phyloP scores from a whole-genome alignment of 495 filamentous ascomycete species.

The Pyronema domesticum region DNA sequence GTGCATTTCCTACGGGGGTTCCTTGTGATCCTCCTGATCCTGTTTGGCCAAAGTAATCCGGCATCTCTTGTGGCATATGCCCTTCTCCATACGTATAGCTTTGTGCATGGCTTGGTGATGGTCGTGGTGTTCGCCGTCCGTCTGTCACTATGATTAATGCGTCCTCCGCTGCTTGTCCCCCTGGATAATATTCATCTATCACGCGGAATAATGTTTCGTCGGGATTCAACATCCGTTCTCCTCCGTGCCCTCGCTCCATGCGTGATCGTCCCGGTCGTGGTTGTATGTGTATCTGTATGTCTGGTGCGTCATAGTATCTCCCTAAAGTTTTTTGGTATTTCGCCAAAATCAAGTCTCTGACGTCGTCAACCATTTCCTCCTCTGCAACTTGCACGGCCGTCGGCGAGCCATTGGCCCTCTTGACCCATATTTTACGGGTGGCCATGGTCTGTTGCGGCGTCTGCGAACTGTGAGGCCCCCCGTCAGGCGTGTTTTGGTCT shows the following conservation, averaged over 20 bases:
- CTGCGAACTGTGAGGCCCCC: slow-evolving; percentile 12
- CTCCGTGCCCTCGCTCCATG: slow-evolving; percentile 9
- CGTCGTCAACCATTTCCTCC: slow-evolving; percentile 86
- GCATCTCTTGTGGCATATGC: background rate
- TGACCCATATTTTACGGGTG: slow-evolving; percentile 85
- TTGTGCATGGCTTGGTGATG: slow-evolving; percentile 40
- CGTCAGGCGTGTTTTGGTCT: background rate
- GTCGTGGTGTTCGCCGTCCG: slow-evolving; percentile 58
- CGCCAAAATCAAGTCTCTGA: slow-evolving; percentile 74
- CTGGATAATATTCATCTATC: slow-evolving; percentile 72
- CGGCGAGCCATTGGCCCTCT: slow-evolving; percentile 62
- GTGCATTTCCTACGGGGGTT: background rate
- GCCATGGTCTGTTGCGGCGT: slow-evolving; percentile 34
- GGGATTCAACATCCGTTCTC: slow-evolving; percentile 57
- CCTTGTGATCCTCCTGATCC: slow-evolving; percentile 12
- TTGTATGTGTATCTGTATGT: slow-evolving; percentile 43
- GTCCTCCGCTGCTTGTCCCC: slow-evolving; percentile 76
- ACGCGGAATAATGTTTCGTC: slow-evolving; percentile 68
- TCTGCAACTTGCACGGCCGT: slow-evolving; percentile 71
- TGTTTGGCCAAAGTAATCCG: slow-evolving; percentile 6
- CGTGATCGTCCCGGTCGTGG: slow-evolving; percentile 14
- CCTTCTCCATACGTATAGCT: background rate
- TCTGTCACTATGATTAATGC: slow-evolving; percentile 73
- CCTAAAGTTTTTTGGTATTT: slow-evolving; percentile 92
- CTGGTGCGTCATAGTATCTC: slow-evolving; percentile 72